Base-by-base conservation (phyloP, 805 yeast species). In the Gaillardinia entomophila region DNA sequence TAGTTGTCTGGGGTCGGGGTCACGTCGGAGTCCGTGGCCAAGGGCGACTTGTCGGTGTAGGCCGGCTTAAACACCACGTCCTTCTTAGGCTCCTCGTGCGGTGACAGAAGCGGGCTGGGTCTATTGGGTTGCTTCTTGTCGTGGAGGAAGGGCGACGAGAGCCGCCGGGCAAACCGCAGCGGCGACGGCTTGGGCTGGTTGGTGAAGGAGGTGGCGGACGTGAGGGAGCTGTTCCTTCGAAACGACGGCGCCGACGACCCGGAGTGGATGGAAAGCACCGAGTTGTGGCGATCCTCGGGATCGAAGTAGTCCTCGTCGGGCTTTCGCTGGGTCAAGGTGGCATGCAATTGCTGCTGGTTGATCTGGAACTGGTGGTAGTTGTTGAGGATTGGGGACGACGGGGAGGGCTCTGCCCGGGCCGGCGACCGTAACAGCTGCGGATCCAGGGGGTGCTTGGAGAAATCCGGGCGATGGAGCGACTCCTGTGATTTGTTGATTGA, bases 211-310 rank as follows among this genome's bases (percentile, higher is more conserved):
- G 35, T 39, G 11, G 43, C 30, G 3, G 53, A 45, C 5, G 50
- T 37, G 11, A 47, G 22, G 6, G 54, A 49, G 27, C 51, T 42
- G 32, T 47, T 43, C 10, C 52, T 36, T 31, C 48, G 36, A 15
- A 30, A 38, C 10, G 27, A 18, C 2, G 40, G 19, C n/a, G 24
- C 16, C 11, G 38, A 28, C 3, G 20, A 17, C 10, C 28, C 13
- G 4, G 38, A 31, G 11, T 17, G 16, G 4, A 18, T 29, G 4
- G 38, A 31, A 7, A 17, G 16, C 3, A 18, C 31, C 5, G 38
- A 34, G 14, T 28, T 28, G 13, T 24, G 22, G 6, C 22, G 6
- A 6, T 19, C 8, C 6, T 6, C 6, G 8, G 6, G 8, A 19
- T 19, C 22, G n/a, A n/a, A n/a, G n/a, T n/a, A n/a, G n/a, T n/a